A percentile compares a stretch with the other conserved stretches of the same genome.
Evolutionary conservation across 1,284 basidiomycete genomes (phyloP).

Genomic region (Sporisorium reilianum): DNA sequence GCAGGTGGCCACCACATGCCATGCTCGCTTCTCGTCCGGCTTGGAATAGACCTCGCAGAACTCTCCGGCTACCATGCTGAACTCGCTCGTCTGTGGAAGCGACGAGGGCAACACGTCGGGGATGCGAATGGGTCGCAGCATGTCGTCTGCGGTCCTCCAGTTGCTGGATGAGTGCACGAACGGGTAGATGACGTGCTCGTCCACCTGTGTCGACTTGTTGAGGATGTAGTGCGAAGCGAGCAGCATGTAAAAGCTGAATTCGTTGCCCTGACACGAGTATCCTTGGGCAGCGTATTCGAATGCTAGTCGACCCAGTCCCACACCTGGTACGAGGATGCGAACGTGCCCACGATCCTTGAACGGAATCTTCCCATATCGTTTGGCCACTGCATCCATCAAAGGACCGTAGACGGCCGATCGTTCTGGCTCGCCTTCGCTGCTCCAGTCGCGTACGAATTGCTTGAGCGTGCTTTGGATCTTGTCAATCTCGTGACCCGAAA

Average conservation of each 20-base stretch:
- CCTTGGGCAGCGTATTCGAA: slow-evolving; percentile 63
- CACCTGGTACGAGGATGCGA: slow-evolving; percentile 64
- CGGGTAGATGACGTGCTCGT: slow-evolving; percentile 62
- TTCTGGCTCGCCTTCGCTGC: slow-evolving; percentile 53
- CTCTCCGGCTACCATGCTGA: slow-evolving; percentile 69
- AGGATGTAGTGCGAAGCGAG: slow-evolving; percentile 67
- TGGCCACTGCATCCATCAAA: slow-evolving; percentile 53
- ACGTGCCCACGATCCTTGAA: slow-evolving; percentile 31
- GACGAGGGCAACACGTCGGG: slow-evolving; percentile 65
- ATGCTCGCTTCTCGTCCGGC: slow-evolving; percentile 78
- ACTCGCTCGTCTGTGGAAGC: slow-evolving; percentile 57
- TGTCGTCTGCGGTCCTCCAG: slow-evolving; percentile 57
- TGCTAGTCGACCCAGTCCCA: slow-evolving; percentile 63
- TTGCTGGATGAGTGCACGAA: slow-evolving; percentile 65
- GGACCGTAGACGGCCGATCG: slow-evolving; percentile 58
- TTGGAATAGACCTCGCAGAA: slow-evolving; percentile 64
- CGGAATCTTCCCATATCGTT: slow-evolving; percentile 34
- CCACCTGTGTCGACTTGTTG: slow-evolving; percentile 54
- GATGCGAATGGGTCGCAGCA: slow-evolving; percentile 57
- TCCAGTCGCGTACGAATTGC: slow-evolving; percentile 68
- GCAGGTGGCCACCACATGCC: slow-evolving; percentile 91
- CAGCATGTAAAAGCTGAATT: slow-evolving; percentile 68
- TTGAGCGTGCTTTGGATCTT: slow-evolving; percentile 67
- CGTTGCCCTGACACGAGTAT: slow-evolving; percentile 66
- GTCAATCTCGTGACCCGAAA: slow-evolving; percentile 62